Evolutionary conservation across 129 eudicot species (phyloP), one percentile per base, ranked within the genome.

Genomic region (Artemisia annua): DNA sequence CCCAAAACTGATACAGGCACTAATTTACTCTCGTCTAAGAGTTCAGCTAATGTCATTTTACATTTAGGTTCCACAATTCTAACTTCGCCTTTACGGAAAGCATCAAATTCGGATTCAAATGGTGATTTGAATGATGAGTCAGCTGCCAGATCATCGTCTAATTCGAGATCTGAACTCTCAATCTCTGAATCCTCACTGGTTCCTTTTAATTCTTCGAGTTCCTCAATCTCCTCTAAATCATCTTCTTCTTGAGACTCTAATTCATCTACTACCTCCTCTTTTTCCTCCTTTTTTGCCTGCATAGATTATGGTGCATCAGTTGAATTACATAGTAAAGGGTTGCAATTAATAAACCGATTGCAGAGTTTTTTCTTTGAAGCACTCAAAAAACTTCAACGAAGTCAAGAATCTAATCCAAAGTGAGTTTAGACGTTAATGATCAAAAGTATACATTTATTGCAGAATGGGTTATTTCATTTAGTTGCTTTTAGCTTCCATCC

Each of bases 1-100:
- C 99, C 99, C 72, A 83, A 86, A 63, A 94, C 97, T 0, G 96
- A 83, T 24, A 94, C 46, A 0, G 99, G 99, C 35, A 94, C 99
- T 15, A 94, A 91, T 53, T 85, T 90, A 65, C 97, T 87, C 69
- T 94, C 99, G 65, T 94, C 99, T 69, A 94, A 66, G 57, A 94
- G 91, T 80, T 94, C 99, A 17, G 96, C 99, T 66, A 94, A 78
- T 39, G 91, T 90, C 97, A 94, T 90, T 75, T 56, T 88, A 72
- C 90, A 94, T 81, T 84, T 86, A 22, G 99, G 99, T 14, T 94
- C 99, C 14, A 85, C 85, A 5, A 94, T 86, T 43, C 99, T 85
- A 78, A 79, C 77, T 77, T 88, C 87, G 55, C 82, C 78, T 71
- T 81, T 88, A 51, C 85, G 91, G 43, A 82, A 83, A 69, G 76